Percentiles rank a stretch among this genome's conserved stretches.
These are phyloP conservation scores for Aquanectria penicillioides DNA, from an alignment of 2,329 filamentous ascomycete species.

Conservation along the genomic window DNA sequence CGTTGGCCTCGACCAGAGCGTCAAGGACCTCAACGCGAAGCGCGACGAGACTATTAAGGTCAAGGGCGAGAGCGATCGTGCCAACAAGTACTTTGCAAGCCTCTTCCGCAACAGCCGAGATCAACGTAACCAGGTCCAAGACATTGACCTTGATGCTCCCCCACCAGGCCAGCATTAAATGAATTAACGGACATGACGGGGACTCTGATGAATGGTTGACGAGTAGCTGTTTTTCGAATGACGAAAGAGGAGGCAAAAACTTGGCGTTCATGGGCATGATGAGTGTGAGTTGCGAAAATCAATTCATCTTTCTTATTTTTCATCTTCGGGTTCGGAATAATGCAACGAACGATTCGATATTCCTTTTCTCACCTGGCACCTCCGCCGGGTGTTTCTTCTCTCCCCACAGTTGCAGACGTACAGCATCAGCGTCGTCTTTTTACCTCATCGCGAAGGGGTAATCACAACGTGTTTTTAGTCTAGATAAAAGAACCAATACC, in stretches of 20 bases:
- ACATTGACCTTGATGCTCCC: constrained; percentile 65
- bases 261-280: constrained; percentile 26
- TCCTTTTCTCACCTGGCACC: constrained; percentile 6
- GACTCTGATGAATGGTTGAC: constrained; percentile 17
- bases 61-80: constrained; percentile 84
- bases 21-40: constrained; percentile 82
- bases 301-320: constrained; percentile 14
- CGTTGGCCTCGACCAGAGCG: constrained; percentile 81
- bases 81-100: constrained; percentile 89
- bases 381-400: constrained; percentile 9
- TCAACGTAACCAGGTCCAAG: constrained; percentile 60
- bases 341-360: constrained; percentile 17
- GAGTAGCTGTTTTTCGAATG: constrained; percentile 4
- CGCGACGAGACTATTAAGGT: constrained; percentile 87
- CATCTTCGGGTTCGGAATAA: constrained; percentile 12
- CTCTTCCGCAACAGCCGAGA: constrained; percentile 74
- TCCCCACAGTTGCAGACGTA: constrained; percentile 20
- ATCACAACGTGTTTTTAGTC: constrained; percentile 13
- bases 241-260: constrained; percentile 11
- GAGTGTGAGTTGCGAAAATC: constrained; percentile 9
- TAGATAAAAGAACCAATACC: constrained; percentile 25
- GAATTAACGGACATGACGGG: constrained; percentile 22
- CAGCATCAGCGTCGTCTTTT: constrained; percentile 11
- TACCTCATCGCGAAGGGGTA: constrained; percentile 5
- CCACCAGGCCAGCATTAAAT: constrained; percentile 50